Percentiles rank a stretch among this genome's conserved stretches.
These are phyloP conservation scores for Ambrosia trifida DNA, from an alignment of 129 eudicot genomes.

Conservation along the genomic window DNA sequence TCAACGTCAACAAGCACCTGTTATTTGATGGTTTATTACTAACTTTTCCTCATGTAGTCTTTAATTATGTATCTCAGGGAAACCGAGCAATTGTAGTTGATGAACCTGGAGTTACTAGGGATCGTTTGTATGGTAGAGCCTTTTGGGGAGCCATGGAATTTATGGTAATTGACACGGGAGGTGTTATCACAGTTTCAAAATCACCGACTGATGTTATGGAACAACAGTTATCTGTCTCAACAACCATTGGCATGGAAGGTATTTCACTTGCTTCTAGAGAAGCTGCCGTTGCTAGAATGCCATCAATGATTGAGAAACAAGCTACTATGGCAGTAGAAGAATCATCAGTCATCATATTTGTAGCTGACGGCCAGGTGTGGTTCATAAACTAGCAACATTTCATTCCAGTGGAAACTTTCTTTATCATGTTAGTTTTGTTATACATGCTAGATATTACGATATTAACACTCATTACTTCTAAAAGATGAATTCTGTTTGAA, in stretches of 20 bases:
- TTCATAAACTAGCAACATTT: conserved; percentile 19
- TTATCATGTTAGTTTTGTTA: conserved; percentile 2
- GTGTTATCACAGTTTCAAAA: conserved; percentile 71
- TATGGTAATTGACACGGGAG: conserved; percentile 91
- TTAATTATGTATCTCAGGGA: conserved; percentile 51
- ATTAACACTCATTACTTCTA: background rate
- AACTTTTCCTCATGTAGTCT: background rate
- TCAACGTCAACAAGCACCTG: background rate
- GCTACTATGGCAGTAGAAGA: conserved; percentile 92
- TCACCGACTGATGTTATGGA: conserved; percentile 79
- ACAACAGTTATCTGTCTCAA: conserved; percentile 78
- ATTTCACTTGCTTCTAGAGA: conserved; percentile 93
- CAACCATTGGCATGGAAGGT: conserved; percentile 99
- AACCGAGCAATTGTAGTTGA: conserved; percentile 95
- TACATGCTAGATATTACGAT: conserved; percentile 21
- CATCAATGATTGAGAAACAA: conserved; percentile 94
- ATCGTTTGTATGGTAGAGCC: conserved; percentile 87
- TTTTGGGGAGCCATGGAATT: conserved; percentile 80
- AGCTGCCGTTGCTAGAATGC: conserved; percentile 99
- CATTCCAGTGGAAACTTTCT: background rate
- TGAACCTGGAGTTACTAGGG: conserved; percentile 99
- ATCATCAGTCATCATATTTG: conserved; percentile 80
- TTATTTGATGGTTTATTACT: background rate
- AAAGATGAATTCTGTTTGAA: background rate
- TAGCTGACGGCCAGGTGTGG: conserved; percentile 97